Base-by-base conservation (phyloP, 1,284 basidiomycete species). In the Neonothopanus nambi region DNA sequence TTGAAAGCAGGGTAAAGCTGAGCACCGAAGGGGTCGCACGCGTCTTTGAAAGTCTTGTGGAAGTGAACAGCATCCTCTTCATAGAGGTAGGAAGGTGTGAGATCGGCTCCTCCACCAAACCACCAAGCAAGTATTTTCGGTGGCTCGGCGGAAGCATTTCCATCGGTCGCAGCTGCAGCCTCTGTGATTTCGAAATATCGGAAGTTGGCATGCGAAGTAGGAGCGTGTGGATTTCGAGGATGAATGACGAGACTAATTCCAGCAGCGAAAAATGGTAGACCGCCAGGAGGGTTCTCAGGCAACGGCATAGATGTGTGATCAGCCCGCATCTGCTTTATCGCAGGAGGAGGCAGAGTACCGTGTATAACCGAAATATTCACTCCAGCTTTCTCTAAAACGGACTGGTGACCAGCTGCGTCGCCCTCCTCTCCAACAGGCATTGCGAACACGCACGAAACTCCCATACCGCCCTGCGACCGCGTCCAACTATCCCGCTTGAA, bases 61-160 rank as follows among this genome's bases (percentile, higher is more conserved):
- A 98, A 99, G 67, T 95, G 93, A 21, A 70, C 66, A 2, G 87
- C 93, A 67, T 99, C 96, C 57, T 91, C 89, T 57, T 87, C 84
- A 71, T 89, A 94, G 8, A 99, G 80, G 70, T 98, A 98, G 12
- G 89, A 89, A 0, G 97, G 97, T 0, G 97, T 99, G 43, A 99
- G 79, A 69, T 99, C 96, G 3, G 87, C 85, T n/a, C 96, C 96
- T 35, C 96, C 96, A 41, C 96, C 96, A 65, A 98, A 99, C 97
- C 97, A 99, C 95, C 95, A 99, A 8, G 94, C 89, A 36, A 94
- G 70, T 12, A 91, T 70, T 61, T 82, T 78, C 11, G 75, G 67
- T 48, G 71, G 62, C 33, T 64, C 21, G 17, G 17, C 9, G 9
- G 38, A 18, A 9, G 17, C 8, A 35, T 18, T 63, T 35, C 68